Base-by-base conservation (phyloP, 73 alveolate species). In the Paramecium sexaurelia region DNA sequence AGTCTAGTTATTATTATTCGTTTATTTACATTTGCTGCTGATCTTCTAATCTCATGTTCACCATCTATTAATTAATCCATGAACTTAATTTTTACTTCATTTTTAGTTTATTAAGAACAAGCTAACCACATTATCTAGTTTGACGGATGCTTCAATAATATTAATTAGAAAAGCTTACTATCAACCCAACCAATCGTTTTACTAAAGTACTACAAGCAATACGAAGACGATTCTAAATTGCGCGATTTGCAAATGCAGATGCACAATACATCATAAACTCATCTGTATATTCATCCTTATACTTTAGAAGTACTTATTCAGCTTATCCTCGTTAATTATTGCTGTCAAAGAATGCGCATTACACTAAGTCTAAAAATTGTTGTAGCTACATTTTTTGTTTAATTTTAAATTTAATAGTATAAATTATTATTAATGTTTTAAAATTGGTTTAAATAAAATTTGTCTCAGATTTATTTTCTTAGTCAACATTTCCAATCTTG, bases 1-100 rank as follows among this genome's bases (percentile, higher is more conserved):
- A 29, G 73, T 45, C 90, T 78, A 36, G 27, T 22, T 1, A 17
- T 3, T 51, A 78, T 0, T 9, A 37, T 13, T 71, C 15, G 11
- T 27, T 11, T 71, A 71, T 36, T 68, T 71, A 71, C 86, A 36
- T 71, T 71, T 6, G 86, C 86, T 32, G 86, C 86, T 35, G 86
- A 32, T 71, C 86, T 71, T 71, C 86, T 71, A 20, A 71, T 71
- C 17, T 71, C 86, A 8, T 35, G 17, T 71, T 71, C 86, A 27
- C 29, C 35, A 71, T 71, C 86, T 15, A 71, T 36, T 37, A 71
- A 71, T 71, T 71, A 37, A 3, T 71, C 86, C 56, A 71, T 37
- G 56, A 32, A 71, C 56, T 32, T 71, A 19, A 37, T 10, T 71
- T 71, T 71, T 22, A 71, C 56, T 37, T 71, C 86, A 71, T 71